Conservation (phyloP, 495 filamentous ascomycete genomes). For the Hypoxylon crocopeplum region DNA sequence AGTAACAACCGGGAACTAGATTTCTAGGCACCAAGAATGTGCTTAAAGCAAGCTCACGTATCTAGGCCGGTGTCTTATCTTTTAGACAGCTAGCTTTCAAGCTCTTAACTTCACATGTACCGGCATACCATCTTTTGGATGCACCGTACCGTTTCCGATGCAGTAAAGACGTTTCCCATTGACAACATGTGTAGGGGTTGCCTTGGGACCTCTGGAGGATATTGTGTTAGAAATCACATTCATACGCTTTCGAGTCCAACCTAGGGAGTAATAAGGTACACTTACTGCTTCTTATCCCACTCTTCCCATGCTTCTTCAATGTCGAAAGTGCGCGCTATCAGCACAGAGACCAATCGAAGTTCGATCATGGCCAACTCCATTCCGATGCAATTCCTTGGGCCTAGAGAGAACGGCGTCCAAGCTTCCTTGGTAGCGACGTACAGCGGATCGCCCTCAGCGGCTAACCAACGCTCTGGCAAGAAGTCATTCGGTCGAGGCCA, state of each 20-base stretch:
- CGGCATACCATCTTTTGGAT: conserved; percentile 45
- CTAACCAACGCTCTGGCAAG: conserved; percentile 54
- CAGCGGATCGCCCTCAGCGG: conserved; percentile 42
- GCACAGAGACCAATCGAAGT: conserved; percentile 51
- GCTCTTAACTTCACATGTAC: conserved; percentile 31
- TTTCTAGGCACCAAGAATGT: too few relatives aligned
- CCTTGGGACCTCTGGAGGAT: conserved; percentile 24
- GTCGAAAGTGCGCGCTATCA: conserved; percentile 56
- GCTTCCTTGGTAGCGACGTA: conserved; percentile 48
- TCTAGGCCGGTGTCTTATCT: background rate
- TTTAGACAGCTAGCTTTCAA: conserved; percentile 14
- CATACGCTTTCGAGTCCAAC: background rate
- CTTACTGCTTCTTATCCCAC: conserved; percentile 43
- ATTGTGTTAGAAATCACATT: conserved; percentile 3
- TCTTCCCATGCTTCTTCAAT: conserved; percentile 55
- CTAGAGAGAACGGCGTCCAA: conserved; percentile 60
- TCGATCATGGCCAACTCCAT: conserved; percentile 60
- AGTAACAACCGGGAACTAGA: too few relatives aligned
- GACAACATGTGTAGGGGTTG: conserved; percentile 31
- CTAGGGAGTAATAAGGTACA: background rate
- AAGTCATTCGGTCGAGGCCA: conserved; percentile 51
- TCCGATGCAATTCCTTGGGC: conserved; percentile 61
- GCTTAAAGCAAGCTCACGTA: too few relatives aligned
- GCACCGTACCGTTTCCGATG: conserved; percentile 33
- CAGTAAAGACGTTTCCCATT: conserved; percentile 44